phyloP scores from a whole-genome alignment of 139 green algal species.

The Coccomyxa sp. region DNA sequence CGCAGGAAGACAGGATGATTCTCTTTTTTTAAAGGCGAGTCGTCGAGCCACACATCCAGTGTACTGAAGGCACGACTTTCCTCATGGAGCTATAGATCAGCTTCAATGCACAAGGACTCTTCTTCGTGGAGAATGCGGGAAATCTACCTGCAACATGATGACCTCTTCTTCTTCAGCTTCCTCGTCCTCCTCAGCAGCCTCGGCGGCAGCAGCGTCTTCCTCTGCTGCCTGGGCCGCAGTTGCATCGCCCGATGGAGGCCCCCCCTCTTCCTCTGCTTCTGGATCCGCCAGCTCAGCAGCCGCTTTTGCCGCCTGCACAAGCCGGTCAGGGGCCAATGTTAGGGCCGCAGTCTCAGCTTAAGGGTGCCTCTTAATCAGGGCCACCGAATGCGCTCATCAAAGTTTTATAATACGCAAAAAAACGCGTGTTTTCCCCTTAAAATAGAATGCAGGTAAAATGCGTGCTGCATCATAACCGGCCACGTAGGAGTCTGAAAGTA shows the following conservation, averaged over 20 bases:
- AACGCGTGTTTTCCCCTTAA: not conserved
- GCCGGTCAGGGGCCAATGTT: not conserved
- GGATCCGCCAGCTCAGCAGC: constrained; percentile 17
- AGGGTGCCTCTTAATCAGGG: no score
- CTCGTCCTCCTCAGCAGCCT: not conserved
- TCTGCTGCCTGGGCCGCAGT: not conserved
- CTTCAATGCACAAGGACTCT: no score
- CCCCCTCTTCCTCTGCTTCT: not conserved
- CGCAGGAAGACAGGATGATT: no score
- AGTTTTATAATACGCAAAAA: no score
- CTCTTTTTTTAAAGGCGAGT: no score
- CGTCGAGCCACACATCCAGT: no score
- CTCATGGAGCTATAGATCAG: no score
- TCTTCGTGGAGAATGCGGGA: no score
- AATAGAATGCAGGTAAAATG: not conserved
- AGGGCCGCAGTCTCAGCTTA: no score
- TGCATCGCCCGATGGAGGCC: not conserved
- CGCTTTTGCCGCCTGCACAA: constrained; percentile 33
- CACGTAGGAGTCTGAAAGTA: not conserved
- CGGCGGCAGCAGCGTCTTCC: not conserved
- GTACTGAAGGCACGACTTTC: no score
- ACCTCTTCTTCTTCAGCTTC: constrained; percentile 14
- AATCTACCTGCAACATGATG: constrained; percentile 6
- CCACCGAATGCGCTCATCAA: no score
- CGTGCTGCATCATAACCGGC: not conserved